A percentile compares a stretch with the other conserved stretches of the same genome.
Conservation (phyloP, 2,329 filamentous ascomycete genomes). For the Exophiala sp. region DNA sequence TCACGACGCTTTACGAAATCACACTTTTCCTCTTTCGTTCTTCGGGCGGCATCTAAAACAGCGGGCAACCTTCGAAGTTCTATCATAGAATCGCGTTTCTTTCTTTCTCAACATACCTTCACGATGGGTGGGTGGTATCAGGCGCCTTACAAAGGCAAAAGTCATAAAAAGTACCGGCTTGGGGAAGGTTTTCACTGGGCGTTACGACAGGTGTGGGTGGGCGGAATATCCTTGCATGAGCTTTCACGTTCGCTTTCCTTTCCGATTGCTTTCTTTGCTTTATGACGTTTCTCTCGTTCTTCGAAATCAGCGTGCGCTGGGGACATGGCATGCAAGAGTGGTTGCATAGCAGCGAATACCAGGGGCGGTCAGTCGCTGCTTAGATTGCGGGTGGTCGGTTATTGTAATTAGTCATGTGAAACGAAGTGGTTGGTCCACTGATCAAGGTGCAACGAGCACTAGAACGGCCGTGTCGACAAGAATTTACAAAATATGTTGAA, state of each 20-base stretch:
- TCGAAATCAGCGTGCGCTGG: conserved; percentile 4
- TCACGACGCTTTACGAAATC: conserved; percentile 23
- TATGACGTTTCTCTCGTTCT: conserved; percentile 9
- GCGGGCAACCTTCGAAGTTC: conserved; percentile 19
- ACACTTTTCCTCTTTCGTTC: conserved; percentile 22
- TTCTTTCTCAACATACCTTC: conserved; percentile 18
- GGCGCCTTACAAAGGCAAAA: conserved; percentile 19
- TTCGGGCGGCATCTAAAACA: conserved; percentile 24
- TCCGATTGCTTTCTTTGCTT: conserved; percentile 6
- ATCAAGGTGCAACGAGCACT: conserved; percentile 6
- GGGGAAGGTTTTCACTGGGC: conserved; percentile 8
- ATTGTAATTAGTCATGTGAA: conserved; percentile 25
- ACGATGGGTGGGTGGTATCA: conserved; percentile 18
- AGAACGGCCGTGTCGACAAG: conserved; percentile 13
- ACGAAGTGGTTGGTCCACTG: conserved; percentile 16
- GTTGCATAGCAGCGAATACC: conserved; percentile 9
- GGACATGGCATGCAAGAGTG: conserved; percentile 6
- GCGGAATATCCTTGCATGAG: conserved; percentile 8
- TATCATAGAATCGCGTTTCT: conserved; percentile 18
- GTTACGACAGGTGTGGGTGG: conserved; percentile 7
- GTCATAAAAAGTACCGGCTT: conserved; percentile 20
- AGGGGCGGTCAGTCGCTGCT: conserved; percentile 4
- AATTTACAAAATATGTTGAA: too few relatives aligned
- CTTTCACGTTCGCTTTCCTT: conserved; percentile 11
- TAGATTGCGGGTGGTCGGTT: conserved; percentile 10